Evolutionary conservation across 1,284 basidiomycete genomes (phyloP), one percentile per base, ranked within the genome.

Genomic region (Vanrija humicola): DNA sequence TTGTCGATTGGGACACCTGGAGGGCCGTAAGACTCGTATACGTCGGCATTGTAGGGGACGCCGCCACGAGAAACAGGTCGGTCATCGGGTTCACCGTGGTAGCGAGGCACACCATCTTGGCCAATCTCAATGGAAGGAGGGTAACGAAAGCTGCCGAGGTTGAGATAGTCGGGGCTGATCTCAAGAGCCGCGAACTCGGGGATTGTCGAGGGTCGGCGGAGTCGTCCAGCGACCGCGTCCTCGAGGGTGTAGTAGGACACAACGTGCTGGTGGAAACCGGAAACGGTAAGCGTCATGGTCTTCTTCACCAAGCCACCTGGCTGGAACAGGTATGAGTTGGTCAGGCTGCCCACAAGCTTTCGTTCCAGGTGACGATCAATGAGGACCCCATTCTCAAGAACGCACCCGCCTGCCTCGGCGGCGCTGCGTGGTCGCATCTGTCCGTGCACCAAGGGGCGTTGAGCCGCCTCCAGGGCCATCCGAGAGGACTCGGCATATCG

Each of bases 241-340:
- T 91, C 88, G 55, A 95, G 83, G 62, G 86, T 87, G 82, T 98
- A 98, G 79, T 98, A 97, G 1, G 92, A 96, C 50, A 98, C 90
- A 58, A 98, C 83, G 72, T 98, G 94, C 70, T 97, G 93, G 0
- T 91, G 84, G 46, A 89, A 89, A 23, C 89, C 89, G 52, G 78
- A 76, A 56, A 95, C 89, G 38, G 86, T 88, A 50, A 95, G 81
- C 10, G 93, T 95, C 77, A 96, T 95, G 14, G 93, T 95, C 91
- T 96, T 96, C 81, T 97, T 97, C 82, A 96, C 91, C 74, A 97
- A 82, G 4, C 93, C 93, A 55, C 89, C 87, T 0, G 82, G 77
- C 71, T 92, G 93, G 81, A 95, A 95, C 76, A 90, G 90, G 80
- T 90, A 88, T 68, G 84, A 87, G 74, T 90, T 91, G 7, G 91